Evolutionary conservation across 106 monocot genomes (phyloP).

Genomic region (Platanthera guangdongensis): DNA sequence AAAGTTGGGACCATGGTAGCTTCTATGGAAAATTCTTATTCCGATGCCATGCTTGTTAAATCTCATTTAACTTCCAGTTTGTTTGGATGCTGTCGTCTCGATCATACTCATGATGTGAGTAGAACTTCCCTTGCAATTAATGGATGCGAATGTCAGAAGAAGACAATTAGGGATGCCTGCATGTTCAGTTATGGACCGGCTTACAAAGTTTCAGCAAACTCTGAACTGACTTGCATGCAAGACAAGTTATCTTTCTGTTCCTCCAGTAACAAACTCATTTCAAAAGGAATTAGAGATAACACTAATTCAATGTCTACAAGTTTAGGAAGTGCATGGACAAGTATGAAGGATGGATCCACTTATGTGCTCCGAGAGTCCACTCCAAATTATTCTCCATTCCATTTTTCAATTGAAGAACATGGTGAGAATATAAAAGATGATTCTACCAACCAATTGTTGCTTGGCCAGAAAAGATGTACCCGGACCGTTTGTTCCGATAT

Average conservation of each 20-base stretch:
- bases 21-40: neutral
- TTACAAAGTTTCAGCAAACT: neutral
- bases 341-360: neutral
- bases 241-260: neutral
- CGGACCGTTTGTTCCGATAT: neutral
- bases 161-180: too few species aligned
- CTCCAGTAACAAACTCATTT: neutral
- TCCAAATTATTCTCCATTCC: neutral
- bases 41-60: neutral
- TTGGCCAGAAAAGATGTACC: neutral
- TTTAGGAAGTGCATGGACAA: neutral
- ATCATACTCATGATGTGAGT: too few species aligned
- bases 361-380: neutral
- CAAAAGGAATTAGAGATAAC: neutral
- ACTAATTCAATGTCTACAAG: neutral
- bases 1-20: neutral
- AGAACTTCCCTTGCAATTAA: too few species aligned
- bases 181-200: too few species aligned
- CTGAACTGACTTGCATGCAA: neutral
- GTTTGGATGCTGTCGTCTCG: too few species aligned
- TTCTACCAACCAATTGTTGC: neutral
- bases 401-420: neutral
- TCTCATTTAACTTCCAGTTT: too few species aligned
- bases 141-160: too few species aligned
- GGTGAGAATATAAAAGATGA: neutral